Percentiles rank a stretch among this genome's conserved stretches.
Evolutionary conservation across 805 yeast genomes (phyloP).

Genomic region (Zygosaccharomyces siamensis): DNA sequence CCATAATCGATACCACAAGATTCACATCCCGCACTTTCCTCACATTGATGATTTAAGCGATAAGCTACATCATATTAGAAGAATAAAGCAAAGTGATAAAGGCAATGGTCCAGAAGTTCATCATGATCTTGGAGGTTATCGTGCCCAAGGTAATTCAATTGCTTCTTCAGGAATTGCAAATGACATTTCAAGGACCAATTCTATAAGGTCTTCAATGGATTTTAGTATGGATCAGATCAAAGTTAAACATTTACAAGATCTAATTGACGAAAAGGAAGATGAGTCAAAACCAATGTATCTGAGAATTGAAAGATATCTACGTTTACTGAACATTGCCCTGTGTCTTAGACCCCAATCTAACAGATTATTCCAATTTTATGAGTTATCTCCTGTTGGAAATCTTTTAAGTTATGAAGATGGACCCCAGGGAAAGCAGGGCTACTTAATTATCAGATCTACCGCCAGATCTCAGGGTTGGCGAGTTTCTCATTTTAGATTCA

Average conservation of each 20-base stretch:
- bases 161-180: constrained; percentile 5
- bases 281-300: constrained; percentile 27
- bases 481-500: constrained; percentile 78
- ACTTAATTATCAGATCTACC: constrained; percentile 69
- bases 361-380: constrained; percentile 78
- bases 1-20: constrained; percentile 22
- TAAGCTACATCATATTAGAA: constrained; percentile 6
- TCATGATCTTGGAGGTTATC: no score
- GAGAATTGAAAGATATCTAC: constrained; percentile 61
- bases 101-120: background rate
- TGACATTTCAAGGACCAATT: constrained; percentile 5
- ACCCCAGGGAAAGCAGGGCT: constrained; percentile 86
- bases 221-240: constrained; percentile 21
- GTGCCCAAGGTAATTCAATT: background rate
- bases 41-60: constrained; percentile 19
- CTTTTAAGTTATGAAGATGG: constrained; percentile 77
- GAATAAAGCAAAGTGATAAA: constrained; percentile 1
- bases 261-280: constrained; percentile 29
- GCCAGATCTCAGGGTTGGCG: constrained; percentile 94
- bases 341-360: constrained; percentile 78
- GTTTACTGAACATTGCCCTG: constrained; percentile 52
- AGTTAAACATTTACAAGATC: constrained; percentile 30
- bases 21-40: constrained; percentile 32
- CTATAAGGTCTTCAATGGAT: constrained; percentile 18
- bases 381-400: constrained; percentile 82